These are phyloP conservation scores for Phialocephala subalpina DNA, from an alignment of 2,329 filamentous ascomycete species.

Conservation along the genomic window DNA sequence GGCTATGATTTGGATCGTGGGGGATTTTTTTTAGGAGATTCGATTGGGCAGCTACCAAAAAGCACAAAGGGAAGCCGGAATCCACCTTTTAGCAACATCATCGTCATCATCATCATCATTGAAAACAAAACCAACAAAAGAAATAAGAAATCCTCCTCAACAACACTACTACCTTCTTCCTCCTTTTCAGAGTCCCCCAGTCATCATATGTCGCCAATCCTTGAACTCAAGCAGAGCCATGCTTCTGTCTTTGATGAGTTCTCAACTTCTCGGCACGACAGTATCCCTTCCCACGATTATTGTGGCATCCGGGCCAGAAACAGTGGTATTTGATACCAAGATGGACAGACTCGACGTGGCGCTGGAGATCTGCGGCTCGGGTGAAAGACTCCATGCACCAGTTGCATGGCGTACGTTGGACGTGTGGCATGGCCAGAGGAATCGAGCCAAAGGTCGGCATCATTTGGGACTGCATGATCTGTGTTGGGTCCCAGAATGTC, in stretches of 20 bases:
- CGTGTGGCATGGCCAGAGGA: neutral
- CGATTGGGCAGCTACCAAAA: no score
- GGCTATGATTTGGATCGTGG: no score
- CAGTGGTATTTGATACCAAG: slow-evolving; percentile 31
- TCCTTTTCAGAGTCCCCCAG: neutral
- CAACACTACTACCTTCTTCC: neutral
- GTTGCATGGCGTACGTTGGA: slow-evolving; percentile 15
- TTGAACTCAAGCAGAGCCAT: slow-evolving; percentile 23
- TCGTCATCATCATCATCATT: neutral
- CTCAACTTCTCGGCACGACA: slow-evolving; percentile 32
- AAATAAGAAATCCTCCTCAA: neutral
- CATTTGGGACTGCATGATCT: neutral
- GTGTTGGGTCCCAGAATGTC: neutral
- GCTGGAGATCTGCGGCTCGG: slow-evolving; percentile 24
- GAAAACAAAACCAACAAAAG: neutral
- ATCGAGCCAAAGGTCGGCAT: neutral
- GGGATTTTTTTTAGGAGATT: no score
- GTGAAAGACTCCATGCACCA: slow-evolving; percentile 28
- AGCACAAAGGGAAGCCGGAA: no score
- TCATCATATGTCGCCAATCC: neutral
- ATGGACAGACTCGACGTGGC: slow-evolving; percentile 30
- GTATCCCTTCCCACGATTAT: slow-evolving; percentile 33
- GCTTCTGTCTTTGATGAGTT: slow-evolving; percentile 31
- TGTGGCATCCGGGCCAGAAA: slow-evolving; percentile 18
- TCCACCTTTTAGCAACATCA: no score